Evolutionary conservation across 2,329 filamentous ascomycete genomes (phyloP).

Genomic region (Bipolaris bicolor): DNA sequence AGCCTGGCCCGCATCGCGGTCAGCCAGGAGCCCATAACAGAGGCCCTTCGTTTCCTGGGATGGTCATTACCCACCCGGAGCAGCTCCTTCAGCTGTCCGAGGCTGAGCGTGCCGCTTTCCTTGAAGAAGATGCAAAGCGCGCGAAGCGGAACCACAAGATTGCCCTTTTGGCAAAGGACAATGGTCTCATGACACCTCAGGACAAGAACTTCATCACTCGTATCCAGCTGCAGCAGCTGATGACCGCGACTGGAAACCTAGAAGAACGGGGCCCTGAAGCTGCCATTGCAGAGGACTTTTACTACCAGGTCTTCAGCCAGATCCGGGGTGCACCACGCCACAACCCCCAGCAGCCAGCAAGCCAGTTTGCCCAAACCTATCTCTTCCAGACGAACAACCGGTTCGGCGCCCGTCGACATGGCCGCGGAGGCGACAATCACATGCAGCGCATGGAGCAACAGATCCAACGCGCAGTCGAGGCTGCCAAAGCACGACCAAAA

Average conservation of each 20-base stretch:
- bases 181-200: constrained; percentile 97
- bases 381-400: constrained; percentile 92
- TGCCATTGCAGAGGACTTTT: constrained; percentile 90
- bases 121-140: constrained; percentile 90
- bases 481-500: constrained; percentile 96
- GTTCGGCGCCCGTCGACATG: constrained; percentile 76
- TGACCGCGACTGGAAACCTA: constrained; percentile 87
- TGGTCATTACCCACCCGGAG: constrained; percentile 70
- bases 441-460: constrained; percentile 99
- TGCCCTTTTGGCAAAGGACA: constrained; percentile 88
- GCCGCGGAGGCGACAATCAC: constrained; percentile 89
- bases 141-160: constrained; percentile 99
- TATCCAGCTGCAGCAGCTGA: constrained; percentile 94
- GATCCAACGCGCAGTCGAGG: constrained; percentile 94
- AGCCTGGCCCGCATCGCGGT: constrained; percentile 40
- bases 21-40: constrained; percentile 47
- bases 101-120: constrained; percentile 79
- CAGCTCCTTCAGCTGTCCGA: constrained; percentile 80
- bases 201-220: constrained; percentile 99
- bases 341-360: constrained; percentile 89
- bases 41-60: constrained; percentile 57
- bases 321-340: constrained; percentile 89
- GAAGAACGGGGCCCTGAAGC: constrained; percentile 81
- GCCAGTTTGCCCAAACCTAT: constrained; percentile 97
- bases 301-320: constrained; percentile 96